A percentile compares a stretch with the other conserved stretches of the same genome.
Evolutionary conservation across 306 rosid genomes (phyloP).

Genomic region (Gynostemma pentaphyllum): DNA sequence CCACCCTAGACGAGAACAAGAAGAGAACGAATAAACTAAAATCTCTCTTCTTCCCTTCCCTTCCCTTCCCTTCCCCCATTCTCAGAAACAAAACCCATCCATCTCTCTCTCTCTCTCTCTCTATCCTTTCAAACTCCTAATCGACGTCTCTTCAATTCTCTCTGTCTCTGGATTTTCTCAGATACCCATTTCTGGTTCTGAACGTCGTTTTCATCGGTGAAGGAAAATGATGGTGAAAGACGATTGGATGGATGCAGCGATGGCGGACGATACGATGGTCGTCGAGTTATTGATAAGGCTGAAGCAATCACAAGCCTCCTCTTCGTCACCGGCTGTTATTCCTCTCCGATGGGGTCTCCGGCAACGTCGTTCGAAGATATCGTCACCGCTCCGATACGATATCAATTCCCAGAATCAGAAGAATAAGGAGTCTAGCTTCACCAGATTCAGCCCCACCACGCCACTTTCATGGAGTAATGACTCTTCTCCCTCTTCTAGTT

Average conservation of each 20-base stretch:
- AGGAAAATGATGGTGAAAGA: constrained; percentile 4
- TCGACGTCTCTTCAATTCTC: neutral
- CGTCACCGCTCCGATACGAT: constrained; percentile 26
- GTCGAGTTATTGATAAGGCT: constrained; percentile 38
- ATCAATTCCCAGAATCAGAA: constrained; percentile 12
- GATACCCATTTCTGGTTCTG: neutral
- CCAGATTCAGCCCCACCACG: constrained; percentile 62
- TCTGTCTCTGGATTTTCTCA: neutral
- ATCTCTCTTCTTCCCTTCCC: neutral
- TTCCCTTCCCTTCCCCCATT: neutral
- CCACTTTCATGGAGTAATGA: constrained; percentile 67
- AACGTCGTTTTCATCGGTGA: neutral
- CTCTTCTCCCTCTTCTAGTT: constrained; percentile 28
- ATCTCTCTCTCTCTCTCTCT: neutral
- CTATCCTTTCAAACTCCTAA: neutral
- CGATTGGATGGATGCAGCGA: constrained; percentile 39
- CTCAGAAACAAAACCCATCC: neutral
- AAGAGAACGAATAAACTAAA: neutral
- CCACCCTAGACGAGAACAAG: too few relatives aligned
- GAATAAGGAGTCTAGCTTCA: constrained; percentile 24
- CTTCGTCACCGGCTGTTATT: neutral
- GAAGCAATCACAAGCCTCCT: constrained; percentile 25
- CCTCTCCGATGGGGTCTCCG: constrained; percentile 38
- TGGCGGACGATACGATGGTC: constrained; percentile 35
- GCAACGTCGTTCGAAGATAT: constrained; percentile 38